phyloP scores from a whole-genome alignment of 1,284 basidiomycete genomes.

The Peniophora sp. region DNA sequence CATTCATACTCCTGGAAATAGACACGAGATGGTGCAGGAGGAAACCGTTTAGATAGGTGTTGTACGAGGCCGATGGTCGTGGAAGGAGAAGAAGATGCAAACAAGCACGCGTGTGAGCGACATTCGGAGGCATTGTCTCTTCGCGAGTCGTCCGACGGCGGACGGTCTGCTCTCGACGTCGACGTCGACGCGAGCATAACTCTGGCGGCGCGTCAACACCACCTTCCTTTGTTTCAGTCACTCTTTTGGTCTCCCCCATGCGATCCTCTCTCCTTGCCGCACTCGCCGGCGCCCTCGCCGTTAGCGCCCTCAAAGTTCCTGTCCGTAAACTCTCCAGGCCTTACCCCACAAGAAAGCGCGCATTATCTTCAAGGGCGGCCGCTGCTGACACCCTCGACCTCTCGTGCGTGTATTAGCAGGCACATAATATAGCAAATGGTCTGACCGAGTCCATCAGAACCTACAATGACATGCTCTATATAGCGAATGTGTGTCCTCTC shows the following conservation, averaged over 20 bases:
- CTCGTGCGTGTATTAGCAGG: slow-evolving; percentile 16
- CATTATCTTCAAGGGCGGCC: slow-evolving; percentile 14
- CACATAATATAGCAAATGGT: background rate
- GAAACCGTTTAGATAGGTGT: no score
- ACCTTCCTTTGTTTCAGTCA: slow-evolving; percentile 15
- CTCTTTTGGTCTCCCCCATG: slow-evolving; percentile 13
- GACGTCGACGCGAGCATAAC: no score
- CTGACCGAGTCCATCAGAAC: slow-evolving; percentile 32
- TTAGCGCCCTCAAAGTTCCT: slow-evolving; percentile 21
- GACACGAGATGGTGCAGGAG: no score
- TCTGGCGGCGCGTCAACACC: background rate
- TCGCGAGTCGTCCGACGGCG: no score
- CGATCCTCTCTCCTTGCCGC: slow-evolving; percentile 13
- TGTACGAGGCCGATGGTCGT: no score
- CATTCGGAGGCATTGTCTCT: no score
- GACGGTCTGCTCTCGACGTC: no score
- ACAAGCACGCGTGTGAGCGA: no score
- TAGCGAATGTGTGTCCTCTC: slow-evolving; percentile 51
- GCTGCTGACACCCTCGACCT: slow-evolving; percentile 21
- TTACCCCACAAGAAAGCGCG: background rate
- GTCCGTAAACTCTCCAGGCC: slow-evolving; percentile 13
- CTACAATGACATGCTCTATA: slow-evolving; percentile 66
- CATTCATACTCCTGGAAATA: no score
- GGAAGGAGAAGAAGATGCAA: no score
- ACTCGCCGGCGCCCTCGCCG: slow-evolving; percentile 18